A percentile compares a stretch with the other conserved stretches of the same genome.
Conservation (phyloP, 495 filamentous ascomycete species). For the Venustampulla echinocandica region DNA sequence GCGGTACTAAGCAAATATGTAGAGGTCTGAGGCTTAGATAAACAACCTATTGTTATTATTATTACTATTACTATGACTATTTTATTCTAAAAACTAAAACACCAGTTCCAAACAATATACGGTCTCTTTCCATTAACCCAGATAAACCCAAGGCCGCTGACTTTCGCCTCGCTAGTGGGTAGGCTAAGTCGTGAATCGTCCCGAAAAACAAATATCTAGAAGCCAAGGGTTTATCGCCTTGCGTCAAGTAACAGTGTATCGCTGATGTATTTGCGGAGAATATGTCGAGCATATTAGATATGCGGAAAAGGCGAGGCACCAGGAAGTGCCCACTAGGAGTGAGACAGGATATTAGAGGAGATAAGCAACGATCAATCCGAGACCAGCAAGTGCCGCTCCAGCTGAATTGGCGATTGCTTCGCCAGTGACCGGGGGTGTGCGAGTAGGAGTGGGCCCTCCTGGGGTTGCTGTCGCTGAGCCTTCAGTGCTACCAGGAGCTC, state of each 20-base stretch:
- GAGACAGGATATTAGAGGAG: constrained; percentile 21
- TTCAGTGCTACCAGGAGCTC: too few species aligned
- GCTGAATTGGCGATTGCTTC: constrained; percentile 10
- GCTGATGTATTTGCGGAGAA: not conserved
- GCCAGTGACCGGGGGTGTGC: constrained; percentile 4
- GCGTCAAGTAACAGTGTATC: not conserved
- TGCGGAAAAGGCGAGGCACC: too few species aligned
- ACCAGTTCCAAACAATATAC: too few species aligned
- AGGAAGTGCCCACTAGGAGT: too few species aligned
- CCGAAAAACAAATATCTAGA: not conserved
- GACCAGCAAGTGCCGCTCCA: constrained; percentile 9
- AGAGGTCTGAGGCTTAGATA: too few species aligned
- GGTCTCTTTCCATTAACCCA: too few species aligned
- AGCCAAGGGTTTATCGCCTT: not conserved
- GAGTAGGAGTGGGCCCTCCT: constrained; percentile 7
- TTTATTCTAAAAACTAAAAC: too few species aligned
- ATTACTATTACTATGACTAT: too few species aligned
- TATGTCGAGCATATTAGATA: constrained; percentile 1
- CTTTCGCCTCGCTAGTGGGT: not conserved
- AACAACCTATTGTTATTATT: too few species aligned
- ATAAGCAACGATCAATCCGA: constrained; percentile 16
- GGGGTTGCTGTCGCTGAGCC: constrained; percentile 9
- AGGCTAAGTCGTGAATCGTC: not conserved
- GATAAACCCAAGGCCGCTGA: too few species aligned
- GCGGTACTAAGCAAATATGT: too few species aligned